phyloP scores from a whole-genome alignment of 2,329 filamentous ascomycete species.

The Pseudogymnoascus sp. region DNA sequence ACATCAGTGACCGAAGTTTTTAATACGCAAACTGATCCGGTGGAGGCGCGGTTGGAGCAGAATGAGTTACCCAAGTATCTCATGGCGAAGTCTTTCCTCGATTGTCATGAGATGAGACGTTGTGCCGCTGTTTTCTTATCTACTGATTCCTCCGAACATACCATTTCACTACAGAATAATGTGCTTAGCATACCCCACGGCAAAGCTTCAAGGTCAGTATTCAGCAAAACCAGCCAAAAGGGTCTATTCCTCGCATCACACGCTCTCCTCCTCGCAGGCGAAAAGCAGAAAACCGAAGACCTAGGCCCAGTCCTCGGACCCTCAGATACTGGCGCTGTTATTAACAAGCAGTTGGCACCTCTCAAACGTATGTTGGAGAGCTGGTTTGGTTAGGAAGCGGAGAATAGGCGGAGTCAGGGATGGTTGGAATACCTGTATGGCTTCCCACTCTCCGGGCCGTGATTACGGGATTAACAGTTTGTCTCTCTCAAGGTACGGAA shows the following conservation, averaged over 20 bases:
- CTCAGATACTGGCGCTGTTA: background rate
- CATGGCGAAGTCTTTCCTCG: background rate
- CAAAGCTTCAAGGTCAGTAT: background rate
- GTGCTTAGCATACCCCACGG: background rate
- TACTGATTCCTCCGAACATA: background rate
- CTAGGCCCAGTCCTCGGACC: background rate
- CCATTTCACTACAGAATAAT: background rate
- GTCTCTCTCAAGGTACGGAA: background rate
- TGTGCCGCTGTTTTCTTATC: background rate
- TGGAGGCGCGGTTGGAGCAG: background rate
- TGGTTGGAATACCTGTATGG: constrained; percentile 1
- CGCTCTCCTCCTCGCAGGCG: background rate
- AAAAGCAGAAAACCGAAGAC: background rate
- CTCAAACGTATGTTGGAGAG: background rate
- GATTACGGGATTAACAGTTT: background rate
- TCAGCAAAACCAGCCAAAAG: background rate
- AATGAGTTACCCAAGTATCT: background rate
- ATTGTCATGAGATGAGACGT: background rate
- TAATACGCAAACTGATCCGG: background rate
- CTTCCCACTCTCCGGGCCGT: background rate
- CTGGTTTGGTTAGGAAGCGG: background rate
- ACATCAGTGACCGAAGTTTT: background rate
- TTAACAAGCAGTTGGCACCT: background rate
- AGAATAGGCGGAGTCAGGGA: background rate
- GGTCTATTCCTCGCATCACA: background rate